A percentile compares a stretch with the other conserved stretches of the same genome.
Evolutionary conservation across 768 basidiomycete genomes (phyloP).

Genomic region (Boletus eberwhitei): DNA sequence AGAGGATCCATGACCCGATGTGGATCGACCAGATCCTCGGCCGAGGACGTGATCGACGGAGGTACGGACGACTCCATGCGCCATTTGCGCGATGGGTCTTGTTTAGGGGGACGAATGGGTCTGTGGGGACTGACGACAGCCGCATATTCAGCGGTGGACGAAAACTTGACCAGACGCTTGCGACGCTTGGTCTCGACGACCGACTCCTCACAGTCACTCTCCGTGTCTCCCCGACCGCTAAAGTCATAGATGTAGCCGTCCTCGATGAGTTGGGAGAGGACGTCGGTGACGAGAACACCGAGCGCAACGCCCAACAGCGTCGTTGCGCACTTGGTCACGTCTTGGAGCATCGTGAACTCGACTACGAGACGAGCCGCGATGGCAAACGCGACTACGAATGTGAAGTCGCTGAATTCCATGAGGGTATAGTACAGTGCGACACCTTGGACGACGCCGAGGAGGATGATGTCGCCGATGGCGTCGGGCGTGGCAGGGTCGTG

Average conservation of each 20-base stretch:
- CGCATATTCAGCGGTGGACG: conserved; percentile 35
- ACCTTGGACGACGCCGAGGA: conserved; percentile 74
- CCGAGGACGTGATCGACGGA: conserved; percentile 65
- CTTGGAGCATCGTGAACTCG: conserved; percentile 57
- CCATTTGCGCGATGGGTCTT: conserved; percentile 30
- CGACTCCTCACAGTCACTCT: conserved; percentile 19
- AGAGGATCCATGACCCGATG: conserved; percentile 56
- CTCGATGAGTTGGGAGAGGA: conserved; percentile 65
- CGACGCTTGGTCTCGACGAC: conserved; percentile 26
- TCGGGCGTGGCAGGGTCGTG: conserved; percentile 30
- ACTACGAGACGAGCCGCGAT: conserved; percentile 60
- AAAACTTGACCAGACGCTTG: conserved; percentile 48
- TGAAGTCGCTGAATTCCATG: conserved; percentile 50
- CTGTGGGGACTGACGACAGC: conserved; percentile 17
- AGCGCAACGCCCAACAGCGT: conserved; percentile 65
- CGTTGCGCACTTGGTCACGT: conserved; percentile 52
- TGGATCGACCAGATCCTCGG: conserved; percentile 62
- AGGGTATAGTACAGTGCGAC: conserved; percentile 68
- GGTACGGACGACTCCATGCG: conserved; percentile 33
- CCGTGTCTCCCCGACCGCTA: conserved; percentile 13
- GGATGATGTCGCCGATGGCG: conserved; percentile 56
- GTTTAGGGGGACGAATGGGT: conserved; percentile 27
- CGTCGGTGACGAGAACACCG: conserved; percentile 68
- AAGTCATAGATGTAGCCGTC: conserved; percentile 37
- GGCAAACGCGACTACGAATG: conserved; percentile 52